Percentiles rank a stretch among this genome's conserved stretches.
Conservation (phyloP, 2,329 filamentous ascomycete genomes). For the Cyanodermella asteris region DNA sequence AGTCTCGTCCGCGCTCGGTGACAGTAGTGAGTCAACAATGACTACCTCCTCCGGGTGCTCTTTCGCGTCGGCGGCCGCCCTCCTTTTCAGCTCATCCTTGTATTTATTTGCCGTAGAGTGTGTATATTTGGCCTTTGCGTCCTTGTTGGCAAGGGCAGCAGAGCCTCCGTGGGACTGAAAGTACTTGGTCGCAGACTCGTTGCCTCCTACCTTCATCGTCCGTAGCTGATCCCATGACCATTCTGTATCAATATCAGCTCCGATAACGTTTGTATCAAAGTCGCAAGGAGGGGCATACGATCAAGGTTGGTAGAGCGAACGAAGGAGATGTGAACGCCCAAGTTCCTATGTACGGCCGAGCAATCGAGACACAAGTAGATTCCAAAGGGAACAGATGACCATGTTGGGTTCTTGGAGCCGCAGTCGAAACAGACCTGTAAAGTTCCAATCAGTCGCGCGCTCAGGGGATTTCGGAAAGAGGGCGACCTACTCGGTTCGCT, state of each 20-base stretch:
- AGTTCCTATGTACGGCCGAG: constrained; percentile 87
- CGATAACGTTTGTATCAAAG: constrained; percentile 1
- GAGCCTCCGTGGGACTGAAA: constrained; percentile 93
- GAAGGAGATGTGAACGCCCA: constrained; percentile 97
- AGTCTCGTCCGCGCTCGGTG: constrained; percentile 38
- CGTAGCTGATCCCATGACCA: constrained; percentile 99
- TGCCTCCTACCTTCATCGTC: constrained; percentile 94
- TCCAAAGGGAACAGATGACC: constrained; percentile 90
- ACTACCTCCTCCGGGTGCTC: constrained; percentile 77
- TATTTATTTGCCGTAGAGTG: constrained; percentile 89
- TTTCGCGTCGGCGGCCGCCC: constrained; percentile 61
- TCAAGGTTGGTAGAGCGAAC: constrained; percentile 96
- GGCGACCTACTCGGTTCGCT: constrained; percentile 61
- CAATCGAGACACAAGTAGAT: constrained; percentile 98
- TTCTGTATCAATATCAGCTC: constrained; percentile 27
- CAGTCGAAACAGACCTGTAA: constrained; percentile 90
- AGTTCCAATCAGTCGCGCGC: constrained; percentile 4
- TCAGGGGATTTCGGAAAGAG: constrained; percentile 6
- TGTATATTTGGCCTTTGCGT: constrained; percentile 90
- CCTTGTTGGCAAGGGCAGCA: constrained; percentile 85
- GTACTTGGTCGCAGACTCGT: constrained; percentile 94
- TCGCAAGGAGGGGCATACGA: constrained; percentile 39
- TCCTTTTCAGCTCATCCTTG: constrained; percentile 83
- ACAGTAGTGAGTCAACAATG: constrained; percentile 48
- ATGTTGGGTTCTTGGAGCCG: constrained; percentile 90